Conservation (phyloP, 2,329 filamentous ascomycete genomes). For the Aschersonia sp. region DNA sequence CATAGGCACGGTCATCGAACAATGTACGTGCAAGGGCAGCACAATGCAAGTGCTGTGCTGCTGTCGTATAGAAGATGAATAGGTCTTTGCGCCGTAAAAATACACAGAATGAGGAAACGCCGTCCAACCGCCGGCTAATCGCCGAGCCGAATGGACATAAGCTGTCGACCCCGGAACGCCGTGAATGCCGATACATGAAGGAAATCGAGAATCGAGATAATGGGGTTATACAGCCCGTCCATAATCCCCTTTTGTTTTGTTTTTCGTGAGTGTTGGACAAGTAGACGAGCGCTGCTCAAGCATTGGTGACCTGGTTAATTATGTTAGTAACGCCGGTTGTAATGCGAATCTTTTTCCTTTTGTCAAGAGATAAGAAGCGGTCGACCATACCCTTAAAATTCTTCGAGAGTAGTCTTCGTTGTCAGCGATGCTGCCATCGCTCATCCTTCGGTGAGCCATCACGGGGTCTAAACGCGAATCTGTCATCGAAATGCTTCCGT, state of each 20-base stretch:
- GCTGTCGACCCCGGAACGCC: conserved; percentile 26
- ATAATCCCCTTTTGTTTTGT: no score
- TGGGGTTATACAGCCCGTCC: conserved; percentile 1
- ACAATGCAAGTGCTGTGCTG: background rate
- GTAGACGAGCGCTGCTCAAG: conserved; percentile 24
- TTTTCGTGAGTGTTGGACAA: no score
- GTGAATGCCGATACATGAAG: conserved; percentile 19
- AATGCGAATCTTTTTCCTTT: no score
- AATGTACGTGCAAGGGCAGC: no score
- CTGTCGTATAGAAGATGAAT: conserved; percentile 10
- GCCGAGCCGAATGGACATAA: conserved; percentile 19
- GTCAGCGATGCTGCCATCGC: conserved; percentile 91
- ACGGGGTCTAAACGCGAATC: conserved; percentile 81
- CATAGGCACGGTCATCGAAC: no score
- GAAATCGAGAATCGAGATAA: conserved; percentile 10
- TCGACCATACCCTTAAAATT: conserved; percentile 71
- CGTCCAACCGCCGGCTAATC: conserved; percentile 17
- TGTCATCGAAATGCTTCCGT: conserved; percentile 54
- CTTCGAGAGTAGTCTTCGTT: conserved; percentile 93
- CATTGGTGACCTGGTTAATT: conserved; percentile 38
- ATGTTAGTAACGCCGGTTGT: background rate
- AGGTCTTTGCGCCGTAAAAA: background rate
- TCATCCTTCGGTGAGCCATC: conserved; percentile 70
- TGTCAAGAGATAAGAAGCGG: no score
- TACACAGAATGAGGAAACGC: conserved; percentile 20